Evolutionary conservation across 805 yeast species (phyloP), one percentile per base, ranked within the genome.

Genomic region (Myxozyma vanderwaltii): DNA sequence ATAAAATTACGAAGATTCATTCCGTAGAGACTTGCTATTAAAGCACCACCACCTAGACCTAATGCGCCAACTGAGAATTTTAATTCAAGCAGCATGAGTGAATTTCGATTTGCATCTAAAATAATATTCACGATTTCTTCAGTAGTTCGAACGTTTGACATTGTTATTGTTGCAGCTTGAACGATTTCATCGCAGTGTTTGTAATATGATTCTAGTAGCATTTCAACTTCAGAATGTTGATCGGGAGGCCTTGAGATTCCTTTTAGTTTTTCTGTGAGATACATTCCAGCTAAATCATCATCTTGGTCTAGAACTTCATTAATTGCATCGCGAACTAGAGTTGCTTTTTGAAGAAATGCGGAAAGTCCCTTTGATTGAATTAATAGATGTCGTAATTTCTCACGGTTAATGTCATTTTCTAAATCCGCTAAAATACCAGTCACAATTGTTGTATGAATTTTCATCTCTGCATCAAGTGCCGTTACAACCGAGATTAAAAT

Each of bases 121-220:
- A 94, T 87, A 64, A 94, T 91, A 69, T 91, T 91, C 61, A 91
- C 91, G 68, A 94, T 91, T 72, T 94, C 99, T 72, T 94, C 98
- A 0, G 97, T 91, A 21, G 96, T 89, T 63, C 83, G 83, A 55
- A 94, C 92, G 71, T 92, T 91, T n/a, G 88, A 81, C 33, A 84
- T 81, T 38, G 89, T 75, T 64, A 82, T 88, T 63, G 86, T 94
- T 21, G 86, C 87, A 2, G 88, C 88, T 71, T 94, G 98, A 1
- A 92, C 97, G 63, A 94, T 88, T 68, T 95, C 97, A 75, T 92
- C 98, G 59, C 89, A 82, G 55, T 92, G 95, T 53, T 86, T 86
- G 68, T 89, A 90, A 76, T 94, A 94, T 0, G 96, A 86, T 70
- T 94, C 99, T 24, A 94, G 74, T 52, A 94, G 77, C 78, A 94